Evolutionary conservation across 2,329 filamentous ascomycete species (phyloP), one percentile per base, ranked within the genome.

Genomic region (Myriosclerotinia duriaeana): DNA sequence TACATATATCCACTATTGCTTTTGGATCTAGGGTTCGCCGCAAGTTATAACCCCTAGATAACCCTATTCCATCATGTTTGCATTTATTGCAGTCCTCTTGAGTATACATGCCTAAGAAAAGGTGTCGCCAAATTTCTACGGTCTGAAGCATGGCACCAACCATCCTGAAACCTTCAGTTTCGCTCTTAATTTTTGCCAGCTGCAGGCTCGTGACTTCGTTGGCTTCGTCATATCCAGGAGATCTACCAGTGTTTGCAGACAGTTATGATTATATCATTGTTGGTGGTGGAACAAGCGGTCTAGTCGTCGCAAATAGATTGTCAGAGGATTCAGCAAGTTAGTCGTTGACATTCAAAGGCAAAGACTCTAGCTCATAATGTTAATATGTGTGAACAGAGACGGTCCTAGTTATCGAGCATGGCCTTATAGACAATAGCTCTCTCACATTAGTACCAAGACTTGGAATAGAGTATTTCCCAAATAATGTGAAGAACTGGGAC

Each of bases 221-320:
- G 8, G n/a, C 48, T 17, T 52, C 59, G 11, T 26, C 34, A 14
- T 26, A 44, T 62, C 22, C 44, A 5, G 34, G 12, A 26, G 48
- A 53, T 53, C 15, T 53, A 38, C n/a, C 59, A 30, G 36, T 20
- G 9, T 62, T 62, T n/a, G 46, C 46, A 42, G n/a, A 53, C 5
- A 64, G 68, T 53, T 64, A 64, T 36, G 50, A 64, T 40, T 55
- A 54, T 48, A 55, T 64, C 17, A 64, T 64, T 20, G 40, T 64
- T 46, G 61, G 52, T 22, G 61, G 61, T 46, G 61, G 52, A 34
- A 64, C 61, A 38, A 54, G 50, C 20, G 61, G 52, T 50, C 26
- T 64, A 5, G 74, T 78, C 1, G 71, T 81, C 9, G 80, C 80
- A 5, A 73, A 74, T 48, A 77, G 79, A 3, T 74, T 81, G 20